Conservation (phyloP, 148 eudicot species). For the Pharnaceum exiguum region DNA sequence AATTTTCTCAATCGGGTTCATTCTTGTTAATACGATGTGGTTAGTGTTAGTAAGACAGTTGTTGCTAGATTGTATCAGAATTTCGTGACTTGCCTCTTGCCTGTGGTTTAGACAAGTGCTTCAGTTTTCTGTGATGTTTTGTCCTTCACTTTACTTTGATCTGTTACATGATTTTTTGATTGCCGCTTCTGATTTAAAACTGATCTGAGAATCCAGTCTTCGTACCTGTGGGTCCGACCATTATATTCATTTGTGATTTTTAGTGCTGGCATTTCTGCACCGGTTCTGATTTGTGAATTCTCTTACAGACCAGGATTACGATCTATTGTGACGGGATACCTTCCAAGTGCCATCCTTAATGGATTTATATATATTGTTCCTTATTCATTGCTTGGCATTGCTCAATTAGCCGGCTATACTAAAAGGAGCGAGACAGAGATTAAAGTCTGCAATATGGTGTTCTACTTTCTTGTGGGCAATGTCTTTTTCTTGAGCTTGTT, state of each 20-base stretch:
- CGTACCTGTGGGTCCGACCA: not conserved
- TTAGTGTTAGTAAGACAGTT: too few relatives aligned
- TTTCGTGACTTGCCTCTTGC: too few relatives aligned
- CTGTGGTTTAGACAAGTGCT: too few relatives aligned
- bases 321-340: slow-evolving; percentile 75
- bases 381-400: slow-evolving; percentile 75
- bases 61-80: too few relatives aligned
- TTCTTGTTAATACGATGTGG: too few relatives aligned
- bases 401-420: slow-evolving; percentile 62
- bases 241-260: not conserved
- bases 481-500: slow-evolving; percentile 81
- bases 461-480: slow-evolving; percentile 84
- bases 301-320: slow-evolving; percentile 72
- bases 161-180: too few relatives aligned
- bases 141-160: too few relatives aligned
- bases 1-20: too few relatives aligned
- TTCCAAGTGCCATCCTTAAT: slow-evolving; percentile 83
- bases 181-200: too few relatives aligned
- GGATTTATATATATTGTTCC: slow-evolving; percentile 78
- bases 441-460: slow-evolving; percentile 82
- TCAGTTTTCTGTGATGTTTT: too few relatives aligned
- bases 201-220: too few relatives aligned
- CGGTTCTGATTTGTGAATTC: not conserved
- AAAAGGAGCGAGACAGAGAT: slow-evolving; percentile 74
- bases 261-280: not conserved